Percentiles rank a stretch among this genome's conserved stretches.
Conservation (phyloP, 192 early-diverging fungal species). For the Allomyces macrogynus region DNA sequence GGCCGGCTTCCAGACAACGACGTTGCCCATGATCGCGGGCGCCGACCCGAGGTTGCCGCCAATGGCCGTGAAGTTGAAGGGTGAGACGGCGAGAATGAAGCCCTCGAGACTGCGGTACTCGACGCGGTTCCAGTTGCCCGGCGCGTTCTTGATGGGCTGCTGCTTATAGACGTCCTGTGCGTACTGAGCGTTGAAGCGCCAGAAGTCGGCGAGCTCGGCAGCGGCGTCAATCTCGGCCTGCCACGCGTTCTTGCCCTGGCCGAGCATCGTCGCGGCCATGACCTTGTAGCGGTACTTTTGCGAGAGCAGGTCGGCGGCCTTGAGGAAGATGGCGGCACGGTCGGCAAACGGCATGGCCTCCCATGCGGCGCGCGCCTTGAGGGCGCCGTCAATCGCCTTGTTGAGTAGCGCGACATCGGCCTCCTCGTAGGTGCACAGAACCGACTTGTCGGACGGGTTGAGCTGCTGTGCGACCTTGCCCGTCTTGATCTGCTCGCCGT, state of each 20-base stretch:
- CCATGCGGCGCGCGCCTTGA: slow-evolving; percentile 70
- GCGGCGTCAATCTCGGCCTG: slow-evolving; percentile 97
- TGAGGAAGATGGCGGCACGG: slow-evolving; percentile 85
- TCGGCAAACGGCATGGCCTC: slow-evolving; percentile 84
- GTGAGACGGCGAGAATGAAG: slow-evolving; percentile 92
- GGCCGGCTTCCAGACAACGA: slow-evolving; percentile 93
- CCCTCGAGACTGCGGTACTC: slow-evolving; percentile 95
- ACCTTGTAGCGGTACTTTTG: slow-evolving; percentile 79
- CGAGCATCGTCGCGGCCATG: slow-evolving; percentile 91
- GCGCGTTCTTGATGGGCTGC: slow-evolving; percentile 76
- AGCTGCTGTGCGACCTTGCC: slow-evolving; percentile 47
- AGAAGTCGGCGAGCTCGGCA: slow-evolving; percentile 82
- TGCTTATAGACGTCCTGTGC: slow-evolving; percentile 79
- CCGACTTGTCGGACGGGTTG: slow-evolving; percentile 56
- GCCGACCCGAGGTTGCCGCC: slow-evolving; percentile 84
- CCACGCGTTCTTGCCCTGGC: slow-evolving; percentile 96
- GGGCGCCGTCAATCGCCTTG: slow-evolving; percentile 65
- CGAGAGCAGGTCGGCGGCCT: slow-evolving; percentile 83
- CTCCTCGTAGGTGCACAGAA: slow-evolving; percentile 66
- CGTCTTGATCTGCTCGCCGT: slow-evolving; percentile 60
- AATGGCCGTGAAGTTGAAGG: slow-evolving; percentile 99
- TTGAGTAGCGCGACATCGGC: slow-evolving; percentile 43
- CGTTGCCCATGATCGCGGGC: slow-evolving; percentile 94
- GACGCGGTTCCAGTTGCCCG: slow-evolving; percentile 75
- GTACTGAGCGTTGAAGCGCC: slow-evolving; percentile 86